These are phyloP conservation scores for barley (Hordeum vulgare) DNA, from an alignment of 176 grass and related monocot species.

Conservation along the genomic window MorexV3_pseudomolecules_assembly NC_058522.1:468617877-468618376, in stretches of 20 bases:
- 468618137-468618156: constrained; percentile 6
- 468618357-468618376: too few species aligned
- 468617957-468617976: constrained; percentile 55
- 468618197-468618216: not conserved
- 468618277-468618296: not conserved
- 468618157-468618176: not conserved
- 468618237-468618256: not conserved
- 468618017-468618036: not conserved
- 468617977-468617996: constrained; percentile 40
- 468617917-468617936: not conserved
- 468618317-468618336: not conserved
- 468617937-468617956: not conserved
- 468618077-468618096: not conserved
- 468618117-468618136: not conserved
- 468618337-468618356: not conserved
- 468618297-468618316: not conserved
- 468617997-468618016: constrained; percentile 19
- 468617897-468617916: not conserved
- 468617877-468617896: not conserved
- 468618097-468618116: not conserved
- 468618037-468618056: not conserved
- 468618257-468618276: not conserved
- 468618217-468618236: not conserved
- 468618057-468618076: not conserved
- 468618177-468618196: not conserved